A percentile compares a stretch with the other conserved stretches of the same genome.
These are phyloP conservation scores for Scheffersomyces ergatensis DNA, from an alignment of 805 yeast genomes.

Conservation along the genomic window DNA sequence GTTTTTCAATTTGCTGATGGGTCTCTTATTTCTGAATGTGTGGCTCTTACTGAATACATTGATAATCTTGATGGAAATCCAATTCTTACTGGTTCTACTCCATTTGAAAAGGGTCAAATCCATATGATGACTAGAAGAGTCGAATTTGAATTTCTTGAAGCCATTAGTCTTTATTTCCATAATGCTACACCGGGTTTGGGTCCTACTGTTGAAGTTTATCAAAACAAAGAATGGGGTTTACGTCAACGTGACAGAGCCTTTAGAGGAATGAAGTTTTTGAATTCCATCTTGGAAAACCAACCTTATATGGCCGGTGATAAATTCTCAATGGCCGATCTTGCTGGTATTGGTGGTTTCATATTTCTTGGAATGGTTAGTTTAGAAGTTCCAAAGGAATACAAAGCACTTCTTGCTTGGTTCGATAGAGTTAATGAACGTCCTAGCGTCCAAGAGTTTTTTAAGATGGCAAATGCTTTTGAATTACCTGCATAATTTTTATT, in stretches of 20 bases:
- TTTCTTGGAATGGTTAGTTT: slow-evolving; percentile 1
- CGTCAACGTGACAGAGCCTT: slow-evolving; percentile 1
- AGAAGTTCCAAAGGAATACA: slow-evolving; percentile 3
- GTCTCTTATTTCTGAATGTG: slow-evolving; percentile 1
- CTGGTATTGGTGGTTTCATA: slow-evolving; percentile 2
- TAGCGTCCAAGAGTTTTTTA: slow-evolving; percentile 1
- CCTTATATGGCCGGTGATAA: slow-evolving; percentile 5
- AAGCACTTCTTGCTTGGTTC: slow-evolving; percentile 2
- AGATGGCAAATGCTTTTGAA: background rate
- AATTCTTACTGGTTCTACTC: slow-evolving; percentile 1
- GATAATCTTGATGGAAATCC: slow-evolving; percentile 5
- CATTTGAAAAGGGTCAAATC: slow-evolving; percentile 3
- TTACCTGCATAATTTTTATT: background rate
- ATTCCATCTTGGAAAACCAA: slow-evolving; percentile 2
- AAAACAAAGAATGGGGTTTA: slow-evolving; percentile 3
- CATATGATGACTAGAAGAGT: slow-evolving; percentile 5
- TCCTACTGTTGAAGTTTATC: slow-evolving; percentile 2
- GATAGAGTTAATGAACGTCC: slow-evolving; percentile 1
- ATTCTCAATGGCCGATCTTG: slow-evolving; percentile 5
- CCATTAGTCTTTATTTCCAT: slow-evolving; percentile 3
- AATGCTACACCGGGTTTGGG: slow-evolving; percentile 5
- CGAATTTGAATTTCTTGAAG: slow-evolving; percentile 4
- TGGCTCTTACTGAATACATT: slow-evolving; percentile 1
- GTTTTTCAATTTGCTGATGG: slow-evolving; percentile 7
- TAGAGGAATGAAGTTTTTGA: slow-evolving; percentile 1